Evolutionary conservation across 2,329 filamentous ascomycete genomes (phyloP).

Genomic region (Fusarium agapanthi): DNA sequence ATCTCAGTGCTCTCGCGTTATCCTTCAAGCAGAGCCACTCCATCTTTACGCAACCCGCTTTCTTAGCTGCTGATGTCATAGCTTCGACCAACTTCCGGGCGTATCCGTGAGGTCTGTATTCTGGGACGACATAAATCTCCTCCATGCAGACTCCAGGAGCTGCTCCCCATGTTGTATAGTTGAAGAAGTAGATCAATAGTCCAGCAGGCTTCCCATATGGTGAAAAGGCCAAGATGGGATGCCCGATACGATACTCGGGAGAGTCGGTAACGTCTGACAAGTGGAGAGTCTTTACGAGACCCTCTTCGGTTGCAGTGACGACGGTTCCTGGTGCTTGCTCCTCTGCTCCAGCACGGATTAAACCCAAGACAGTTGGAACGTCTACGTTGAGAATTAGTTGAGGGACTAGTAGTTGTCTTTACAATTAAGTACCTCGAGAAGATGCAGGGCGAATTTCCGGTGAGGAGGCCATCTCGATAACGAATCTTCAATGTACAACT

Average conservation of each 20-base stretch:
- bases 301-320: background rate
- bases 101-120: slow-evolving; percentile 2
- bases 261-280: background rate
- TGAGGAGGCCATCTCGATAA: background rate
- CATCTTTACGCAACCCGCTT: background rate
- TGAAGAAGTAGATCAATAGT: slow-evolving; percentile 1
- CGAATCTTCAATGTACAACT: too few species aligned
- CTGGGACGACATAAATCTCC: background rate
- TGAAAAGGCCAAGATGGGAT: background rate
- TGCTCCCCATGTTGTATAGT: slow-evolving; percentile 8
- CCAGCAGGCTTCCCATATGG: background rate
- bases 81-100: background rate
- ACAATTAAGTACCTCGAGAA: background rate
- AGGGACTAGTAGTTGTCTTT: too few species aligned
- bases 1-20: background rate
- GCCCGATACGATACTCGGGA: background rate
- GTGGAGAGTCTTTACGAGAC: background rate
- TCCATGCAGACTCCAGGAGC: slow-evolving; percentile 3
- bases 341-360: background rate
- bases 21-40: slow-evolving; percentile 5
- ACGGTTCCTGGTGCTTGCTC: background rate
- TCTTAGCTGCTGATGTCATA: background rate
- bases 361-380: background rate
- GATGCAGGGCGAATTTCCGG: background rate
- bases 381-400: background rate